A percentile compares a stretch with the other conserved stretches of the same genome.
Evolutionary conservation across 768 basidiomycete species (phyloP).

Genomic region (Kwoniella mangroviensis): DNA sequence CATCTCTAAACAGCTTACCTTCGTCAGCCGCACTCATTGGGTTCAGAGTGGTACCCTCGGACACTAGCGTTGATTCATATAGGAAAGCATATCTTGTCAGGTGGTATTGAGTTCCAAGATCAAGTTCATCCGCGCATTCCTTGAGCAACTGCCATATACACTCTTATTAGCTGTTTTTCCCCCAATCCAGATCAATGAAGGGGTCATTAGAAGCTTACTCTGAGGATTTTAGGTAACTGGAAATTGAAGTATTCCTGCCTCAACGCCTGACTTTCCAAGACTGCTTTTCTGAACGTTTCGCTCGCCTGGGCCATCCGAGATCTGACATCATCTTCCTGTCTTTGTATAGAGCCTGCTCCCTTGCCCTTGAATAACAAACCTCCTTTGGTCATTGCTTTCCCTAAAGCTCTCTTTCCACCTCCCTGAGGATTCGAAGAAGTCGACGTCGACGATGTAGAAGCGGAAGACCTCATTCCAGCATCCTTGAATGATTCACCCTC

Average conservation of each 20-base stretch:
- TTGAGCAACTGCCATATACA: conserved; percentile 71
- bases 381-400: conserved; percentile 89
- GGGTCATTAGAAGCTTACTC: conserved; percentile 64
- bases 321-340: conserved; percentile 93
- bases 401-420: conserved; percentile 78
- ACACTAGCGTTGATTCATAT: conserved; percentile 85
- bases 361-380: conserved; percentile 87
- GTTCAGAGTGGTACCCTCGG: conserved; percentile 82
- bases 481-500: conserved; percentile 92
- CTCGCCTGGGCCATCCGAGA: conserved; percentile 80
- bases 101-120: conserved; percentile 97
- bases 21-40: conserved; percentile 61
- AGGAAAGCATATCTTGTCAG: conserved; percentile 91
- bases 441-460: conserved; percentile 36
- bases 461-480: conserved; percentile 59
- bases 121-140: conserved; percentile 93
- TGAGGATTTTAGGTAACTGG: conserved; percentile 87
- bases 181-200: too few species aligned
- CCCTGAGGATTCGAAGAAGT: conserved; percentile 58
- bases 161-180: background rate
- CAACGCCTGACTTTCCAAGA: conserved; percentile 84
- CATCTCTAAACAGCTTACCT: conserved; percentile 29
- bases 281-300: conserved; percentile 86
- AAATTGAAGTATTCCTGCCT: conserved; percentile 98
- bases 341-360: conserved; percentile 88